phyloP scores from a whole-genome alignment of 257 asterid genomes.

The Nicotiana obtusifolia region DNA sequence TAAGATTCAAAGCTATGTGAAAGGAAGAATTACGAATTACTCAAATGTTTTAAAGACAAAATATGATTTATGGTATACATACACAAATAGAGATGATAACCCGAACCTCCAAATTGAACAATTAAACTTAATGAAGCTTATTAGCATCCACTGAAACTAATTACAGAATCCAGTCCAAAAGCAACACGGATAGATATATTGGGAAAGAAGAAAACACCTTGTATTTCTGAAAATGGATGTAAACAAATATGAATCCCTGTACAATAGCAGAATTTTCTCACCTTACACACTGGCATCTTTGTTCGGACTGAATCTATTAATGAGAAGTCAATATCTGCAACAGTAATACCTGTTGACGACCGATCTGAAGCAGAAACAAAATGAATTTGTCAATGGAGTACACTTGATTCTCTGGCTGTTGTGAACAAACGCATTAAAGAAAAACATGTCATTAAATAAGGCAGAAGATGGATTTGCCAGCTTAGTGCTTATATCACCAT shows the following conservation, averaged over 20 bases:
- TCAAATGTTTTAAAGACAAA: not conserved
- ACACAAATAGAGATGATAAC: not conserved
- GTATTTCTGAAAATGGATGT: not conserved
- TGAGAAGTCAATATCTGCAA: slow-evolving; percentile 80
- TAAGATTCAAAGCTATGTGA: not conserved
- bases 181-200: not conserved
- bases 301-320: slow-evolving; percentile 59
- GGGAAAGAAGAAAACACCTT: not conserved
- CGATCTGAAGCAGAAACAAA: slow-evolving; percentile 42
- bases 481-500: not conserved
- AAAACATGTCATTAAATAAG: not conserved
- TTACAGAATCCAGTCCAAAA: too few species aligned
- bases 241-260: not conserved
- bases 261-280: slow-evolving; percentile 2
- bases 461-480: not conserved
- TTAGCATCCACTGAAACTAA: not conserved
- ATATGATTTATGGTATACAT: not conserved
- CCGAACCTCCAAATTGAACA: not conserved
- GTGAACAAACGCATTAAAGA: not conserved
- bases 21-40: not conserved
- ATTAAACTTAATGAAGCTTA: not conserved
- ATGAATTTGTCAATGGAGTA: not conserved
- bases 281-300: slow-evolving; percentile 74
- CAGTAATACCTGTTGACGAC: slow-evolving; percentile 67
- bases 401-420: not conserved